Evolutionary conservation across 306 rosid species (phyloP), one percentile per base, ranked within the genome.

Genomic region (Gleditsia sinensis): DNA sequence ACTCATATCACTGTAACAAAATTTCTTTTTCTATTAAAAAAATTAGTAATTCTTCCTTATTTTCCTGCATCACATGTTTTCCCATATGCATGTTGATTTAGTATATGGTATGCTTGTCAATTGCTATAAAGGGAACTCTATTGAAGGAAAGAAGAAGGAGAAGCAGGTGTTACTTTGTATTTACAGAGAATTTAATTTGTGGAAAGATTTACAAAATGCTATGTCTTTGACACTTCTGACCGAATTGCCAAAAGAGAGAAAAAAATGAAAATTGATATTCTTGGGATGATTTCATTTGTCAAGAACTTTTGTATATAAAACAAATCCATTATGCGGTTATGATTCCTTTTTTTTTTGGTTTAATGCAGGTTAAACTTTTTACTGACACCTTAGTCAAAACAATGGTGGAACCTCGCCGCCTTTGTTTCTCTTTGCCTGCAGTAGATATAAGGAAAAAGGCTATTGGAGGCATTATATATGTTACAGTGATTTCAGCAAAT

Each of bases 351-450:
- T n/a, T 45, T 67, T 69, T 51, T 74, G n/a, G n/a, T 46, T 25
- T 25, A 33, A 49, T 70, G 10, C 69, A 92, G 98, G 94, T 76
- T 67, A 92, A 83, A 83, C 72, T 86, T 72, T 77, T 90, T 49
- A 88, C 85, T 9, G 96, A 92, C 2, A 82, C 91, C 61, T 61
- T 92, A 59, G 81, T 63, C 42, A 92, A 83, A 81, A 88, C 96
- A 13, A 85, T 90, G 96, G 96, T 92, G 51, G 98, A 92, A 79
- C 98, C 98, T 78, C 87, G 87, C 51, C 90, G 96, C 4, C 89
- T 85, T 43, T 92, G 98, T 72, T 79, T 79, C 71, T 76, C 90
- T 69, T 81, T 92, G 84, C 96, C 96, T 61, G 86, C 83, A 11
- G 86, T 83, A 67, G 69, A 82, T 62, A 80, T 88, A 12, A 72